Conservation (phyloP, 768 basidiomycete species). For the Pisolithus orientalis region DNA sequence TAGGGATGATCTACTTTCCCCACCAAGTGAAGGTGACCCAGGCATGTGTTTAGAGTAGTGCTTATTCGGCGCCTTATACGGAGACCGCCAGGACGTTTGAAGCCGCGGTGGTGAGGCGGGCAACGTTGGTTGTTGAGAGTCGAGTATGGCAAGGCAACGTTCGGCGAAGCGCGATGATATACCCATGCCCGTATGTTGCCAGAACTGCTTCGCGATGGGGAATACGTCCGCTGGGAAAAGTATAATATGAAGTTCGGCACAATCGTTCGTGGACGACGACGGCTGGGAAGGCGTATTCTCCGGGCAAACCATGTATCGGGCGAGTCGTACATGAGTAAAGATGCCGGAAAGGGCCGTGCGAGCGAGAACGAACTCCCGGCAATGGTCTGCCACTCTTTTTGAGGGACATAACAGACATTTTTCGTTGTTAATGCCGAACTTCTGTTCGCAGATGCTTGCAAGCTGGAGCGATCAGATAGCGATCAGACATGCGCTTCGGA, state of each 20-base stretch:
- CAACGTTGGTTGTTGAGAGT: conserved; percentile 18
- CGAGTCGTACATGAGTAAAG: conserved; percentile 46
- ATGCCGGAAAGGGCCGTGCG: conserved; percentile 39
- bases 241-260: conserved; percentile 72
- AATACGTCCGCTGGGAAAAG: conserved; percentile 62
- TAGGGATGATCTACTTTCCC: conserved; percentile 3
- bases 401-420: conserved; percentile 76
- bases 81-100: conserved; percentile 23
- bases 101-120: conserved; percentile 21
- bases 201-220: conserved; percentile 79
- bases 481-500: not conserved
- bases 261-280: conserved; percentile 21
- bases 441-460: conserved; percentile 65
- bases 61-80: conserved; percentile 44
- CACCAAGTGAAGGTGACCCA: conserved; percentile 5
- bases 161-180: conserved; percentile 87
- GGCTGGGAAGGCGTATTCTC: conserved; percentile 33
- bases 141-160: conserved; percentile 66
- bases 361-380: conserved; percentile 63
- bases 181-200: conserved; percentile 92
- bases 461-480: conserved; percentile 45
- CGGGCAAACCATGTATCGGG: conserved; percentile 68
- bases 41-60: conserved; percentile 43
- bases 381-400: conserved; percentile 63
- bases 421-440: conserved; percentile 69